Conservation (phyloP, 306 rosid genomes). For the Pyrus pyrifolia region DNA sequence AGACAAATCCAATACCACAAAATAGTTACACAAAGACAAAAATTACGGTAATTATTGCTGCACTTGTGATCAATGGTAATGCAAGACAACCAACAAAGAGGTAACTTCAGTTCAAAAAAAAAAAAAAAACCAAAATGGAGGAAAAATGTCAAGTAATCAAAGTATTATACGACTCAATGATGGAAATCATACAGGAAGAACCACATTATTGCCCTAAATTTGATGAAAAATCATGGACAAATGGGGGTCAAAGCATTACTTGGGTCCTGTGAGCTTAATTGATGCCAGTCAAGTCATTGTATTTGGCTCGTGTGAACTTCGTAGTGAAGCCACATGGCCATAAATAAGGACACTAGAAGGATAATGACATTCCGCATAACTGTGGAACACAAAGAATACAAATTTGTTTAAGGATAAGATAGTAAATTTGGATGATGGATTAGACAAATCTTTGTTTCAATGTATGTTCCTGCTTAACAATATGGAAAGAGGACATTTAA, state of each 20-base stretch:
- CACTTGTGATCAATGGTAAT: not conserved
- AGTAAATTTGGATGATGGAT: not conserved
- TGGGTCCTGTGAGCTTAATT: too few relatives aligned
- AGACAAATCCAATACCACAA: not conserved
- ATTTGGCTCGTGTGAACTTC: too few relatives aligned
- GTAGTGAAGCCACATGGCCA: too few relatives aligned
- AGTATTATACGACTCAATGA: not conserved
- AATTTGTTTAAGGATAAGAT: too few relatives aligned
- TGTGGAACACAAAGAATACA: too few relatives aligned
- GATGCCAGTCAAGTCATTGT: too few relatives aligned
- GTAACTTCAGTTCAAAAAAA: not conserved
- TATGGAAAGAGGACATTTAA: not conserved
- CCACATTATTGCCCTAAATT: not conserved
- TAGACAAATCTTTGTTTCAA: not conserved
- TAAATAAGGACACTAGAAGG: too few relatives aligned
- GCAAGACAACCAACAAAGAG: not conserved
- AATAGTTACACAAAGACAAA: not conserved
- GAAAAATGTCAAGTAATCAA: not conserved
- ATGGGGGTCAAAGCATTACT: not conserved
- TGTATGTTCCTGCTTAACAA: not conserved
- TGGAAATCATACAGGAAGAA: not conserved
- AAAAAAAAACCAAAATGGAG: not conserved
- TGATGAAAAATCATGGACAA: not conserved
- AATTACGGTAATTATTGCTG: not conserved
- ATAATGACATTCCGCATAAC: too few relatives aligned